Evolutionary conservation across 371 early-diverging fungal genomes (phyloP), one percentile per base, ranked within the genome.

Genomic region (Chytridium lagenaria): DNA sequence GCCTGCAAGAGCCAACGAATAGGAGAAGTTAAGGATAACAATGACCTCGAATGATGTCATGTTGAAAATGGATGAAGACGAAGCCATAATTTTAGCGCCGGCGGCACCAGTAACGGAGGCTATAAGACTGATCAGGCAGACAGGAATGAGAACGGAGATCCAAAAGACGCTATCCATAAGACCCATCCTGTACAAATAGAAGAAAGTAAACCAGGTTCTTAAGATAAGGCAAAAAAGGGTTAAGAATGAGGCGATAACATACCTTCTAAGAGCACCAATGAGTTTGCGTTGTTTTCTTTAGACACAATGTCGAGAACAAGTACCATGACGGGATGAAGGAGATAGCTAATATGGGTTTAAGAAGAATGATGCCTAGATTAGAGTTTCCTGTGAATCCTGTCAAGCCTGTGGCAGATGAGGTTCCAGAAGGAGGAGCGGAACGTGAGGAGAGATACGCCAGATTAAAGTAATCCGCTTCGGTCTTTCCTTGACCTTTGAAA

Each of bases 271-370:
- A 1, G 73, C 69, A 3, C 72, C 12, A 74, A 30, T 30, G 74
- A 67, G 61, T 64, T 70, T 22, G 38, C 22, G 63, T 75, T 68
- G 50, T 78, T 78, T 50, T 78, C 78, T 50, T 74, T 68, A 3
- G 69, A 33, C 2, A 78, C 67, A 10, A 72, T 31, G 22, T 69
- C 72, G n/a, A 78, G 52, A 19, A 55, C 67, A 10, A 78, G 51
- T 0, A 59, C 39, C 71, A 78, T 74, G 2, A 75, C 15, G 12
- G 78, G 5, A 78, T 3, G 36, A 76, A 76, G 0, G 71, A 50
- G 22, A 75, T 49, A 12, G 70, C 40, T 2, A 75, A 23, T 0
- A 70, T 65, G 22, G 70, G 34, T 28, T 55, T 44, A 33, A 71
- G 59, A 12, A 36, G 15, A 31, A 70, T 50, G 37, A 64, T 34